Conservation (phyloP, 169 alveolate species). For the Amoebophrya sp. region DNA sequence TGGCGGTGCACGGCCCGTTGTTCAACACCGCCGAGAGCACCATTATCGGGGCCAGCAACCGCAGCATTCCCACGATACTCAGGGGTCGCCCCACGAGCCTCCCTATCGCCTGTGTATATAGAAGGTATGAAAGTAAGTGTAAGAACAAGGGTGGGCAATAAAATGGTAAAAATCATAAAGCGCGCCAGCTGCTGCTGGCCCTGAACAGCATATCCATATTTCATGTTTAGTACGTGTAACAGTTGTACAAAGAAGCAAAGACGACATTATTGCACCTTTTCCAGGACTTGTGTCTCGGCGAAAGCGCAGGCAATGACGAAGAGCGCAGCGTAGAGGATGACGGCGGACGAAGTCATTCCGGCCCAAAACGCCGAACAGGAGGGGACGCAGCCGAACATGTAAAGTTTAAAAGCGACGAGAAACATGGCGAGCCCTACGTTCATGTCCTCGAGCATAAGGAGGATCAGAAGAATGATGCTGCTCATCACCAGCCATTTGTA, state of each 20-base stretch:
- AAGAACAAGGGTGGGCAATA: no score
- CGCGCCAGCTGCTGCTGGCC: no score
- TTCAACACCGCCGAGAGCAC: background rate
- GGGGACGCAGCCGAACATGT: background rate
- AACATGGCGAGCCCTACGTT: background rate
- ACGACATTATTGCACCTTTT: background rate
- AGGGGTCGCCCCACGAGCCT: background rate
- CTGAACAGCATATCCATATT: no score
- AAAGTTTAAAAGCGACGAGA: background rate
- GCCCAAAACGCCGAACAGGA: background rate
- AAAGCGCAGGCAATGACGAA: conserved; percentile 12
- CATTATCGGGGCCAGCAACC: background rate
- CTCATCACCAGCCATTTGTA: background rate
- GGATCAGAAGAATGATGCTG: background rate
- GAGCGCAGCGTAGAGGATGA: background rate
- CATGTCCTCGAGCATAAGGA: background rate
- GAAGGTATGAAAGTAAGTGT: background rate
- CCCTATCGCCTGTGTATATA: background rate
- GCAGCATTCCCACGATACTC: background rate
- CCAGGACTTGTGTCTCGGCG: conserved; percentile 15
- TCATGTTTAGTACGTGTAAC: no score
- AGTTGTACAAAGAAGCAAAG: no score
- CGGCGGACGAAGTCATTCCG: background rate
- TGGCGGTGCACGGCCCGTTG: background rate
- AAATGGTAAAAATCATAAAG: no score